Percentiles rank a stretch among this genome's conserved stretches.
Evolutionary conservation across 78 protist species (phyloP).

Genomic region (Emiliania huxleyi): DNA sequence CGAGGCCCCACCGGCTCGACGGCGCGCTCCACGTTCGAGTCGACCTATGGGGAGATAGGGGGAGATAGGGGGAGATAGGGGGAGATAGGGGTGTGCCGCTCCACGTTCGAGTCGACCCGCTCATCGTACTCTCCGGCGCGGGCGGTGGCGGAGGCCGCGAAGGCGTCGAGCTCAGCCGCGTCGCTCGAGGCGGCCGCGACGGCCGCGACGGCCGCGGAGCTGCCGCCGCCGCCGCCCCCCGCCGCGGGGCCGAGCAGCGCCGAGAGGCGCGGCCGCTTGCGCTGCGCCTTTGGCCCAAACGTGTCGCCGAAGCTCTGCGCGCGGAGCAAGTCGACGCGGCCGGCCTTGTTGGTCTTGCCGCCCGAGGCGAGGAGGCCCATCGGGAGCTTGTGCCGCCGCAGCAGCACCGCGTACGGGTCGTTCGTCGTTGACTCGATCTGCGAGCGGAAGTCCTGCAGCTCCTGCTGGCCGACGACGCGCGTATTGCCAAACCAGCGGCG

Average conservation of each 20-base stretch:
- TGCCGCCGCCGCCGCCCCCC: no score
- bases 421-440: neutral
- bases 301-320: slow-evolving; percentile 19
- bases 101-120: no score
- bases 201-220: neutral
- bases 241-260: neutral
- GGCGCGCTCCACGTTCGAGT: neutral
- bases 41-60: no score
- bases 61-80: no score
- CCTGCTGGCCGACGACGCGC: slow-evolving; percentile 33
- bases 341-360: neutral
- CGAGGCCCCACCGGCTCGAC: neutral
- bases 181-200: neutral
- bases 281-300: slow-evolving; percentile 20
- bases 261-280: neutral
- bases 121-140: neutral
- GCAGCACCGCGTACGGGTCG: slow-evolving; percentile 36
- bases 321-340: neutral
- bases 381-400: slow-evolving; percentile 39
- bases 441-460: slow-evolving; percentile 20
- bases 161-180: neutral
- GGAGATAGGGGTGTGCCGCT: no score
- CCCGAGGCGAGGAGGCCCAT: neutral
- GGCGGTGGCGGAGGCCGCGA: neutral
- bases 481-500: slow-evolving; percentile 59